phyloP scores from a whole-genome alignment of 2,329 filamentous ascomycete species.

The Fusarium annulatum region DNA sequence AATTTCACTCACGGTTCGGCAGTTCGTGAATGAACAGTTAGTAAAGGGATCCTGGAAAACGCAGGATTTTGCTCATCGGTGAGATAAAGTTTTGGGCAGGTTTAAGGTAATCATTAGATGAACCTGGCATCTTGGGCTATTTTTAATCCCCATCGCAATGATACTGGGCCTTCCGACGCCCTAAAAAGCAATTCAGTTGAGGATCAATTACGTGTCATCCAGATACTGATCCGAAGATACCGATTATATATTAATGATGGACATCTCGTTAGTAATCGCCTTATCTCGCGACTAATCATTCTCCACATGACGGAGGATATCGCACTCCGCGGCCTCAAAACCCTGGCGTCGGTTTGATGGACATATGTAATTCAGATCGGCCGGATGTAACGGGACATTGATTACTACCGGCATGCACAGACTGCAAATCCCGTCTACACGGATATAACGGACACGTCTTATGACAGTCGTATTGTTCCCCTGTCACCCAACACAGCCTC shows the following conservation, averaged over 20 bases:
- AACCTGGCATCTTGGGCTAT: background rate
- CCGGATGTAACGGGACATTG: background rate
- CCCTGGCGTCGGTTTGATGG: background rate
- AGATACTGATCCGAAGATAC: background rate
- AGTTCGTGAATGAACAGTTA: background rate
- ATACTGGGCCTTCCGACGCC: background rate
- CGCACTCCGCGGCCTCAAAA: background rate
- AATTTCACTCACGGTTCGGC: background rate
- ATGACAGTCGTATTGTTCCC: background rate
- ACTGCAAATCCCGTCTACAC: background rate
- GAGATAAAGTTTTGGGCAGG: background rate
- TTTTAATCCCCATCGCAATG: too few species aligned
- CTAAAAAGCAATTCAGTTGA: background rate
- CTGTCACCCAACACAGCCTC: background rate
- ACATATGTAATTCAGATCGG: background rate
- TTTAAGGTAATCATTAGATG: too few species aligned
- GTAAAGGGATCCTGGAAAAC: too few species aligned
- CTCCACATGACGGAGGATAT: background rate
- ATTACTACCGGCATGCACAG: background rate
- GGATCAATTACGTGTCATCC: background rate
- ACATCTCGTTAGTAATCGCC: background rate
- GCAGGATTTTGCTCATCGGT: accelerated
- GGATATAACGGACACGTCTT: background rate
- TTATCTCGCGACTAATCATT: background rate
- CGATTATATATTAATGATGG: background rate